A percentile compares a stretch with the other conserved stretches of the same genome.
phyloP scores from a whole-genome alignment of 345 rosid species.

The Abelmoschus esculentus region DNA sequence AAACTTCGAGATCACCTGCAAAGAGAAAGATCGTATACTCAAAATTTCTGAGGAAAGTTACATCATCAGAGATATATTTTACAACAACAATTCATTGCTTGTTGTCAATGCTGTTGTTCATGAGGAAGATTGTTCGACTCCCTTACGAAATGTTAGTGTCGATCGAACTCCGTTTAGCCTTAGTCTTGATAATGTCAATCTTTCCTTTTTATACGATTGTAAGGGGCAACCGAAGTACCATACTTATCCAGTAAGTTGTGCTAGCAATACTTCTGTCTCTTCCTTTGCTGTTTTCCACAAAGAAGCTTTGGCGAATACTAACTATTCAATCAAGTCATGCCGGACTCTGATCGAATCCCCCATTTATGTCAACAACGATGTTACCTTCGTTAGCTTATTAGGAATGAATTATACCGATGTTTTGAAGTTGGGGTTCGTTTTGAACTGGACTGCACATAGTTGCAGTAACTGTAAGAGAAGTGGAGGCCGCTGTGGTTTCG shows the following conservation, averaged over 20 bases:
- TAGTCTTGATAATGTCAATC: slow-evolving; percentile 6
- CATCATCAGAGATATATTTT: slow-evolving; percentile 35
- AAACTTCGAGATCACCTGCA: slow-evolving; percentile 37
- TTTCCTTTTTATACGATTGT: slow-evolving; percentile 47
- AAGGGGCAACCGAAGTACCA: background rate
- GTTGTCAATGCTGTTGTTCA: slow-evolving; percentile 28
- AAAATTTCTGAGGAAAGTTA: slow-evolving; percentile 35
- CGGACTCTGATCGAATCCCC: slow-evolving; percentile 21
- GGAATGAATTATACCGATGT: slow-evolving; percentile 24
- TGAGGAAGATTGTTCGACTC: slow-evolving; percentile 34
- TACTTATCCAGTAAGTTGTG: slow-evolving; percentile 26
- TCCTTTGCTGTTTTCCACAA: slow-evolving; percentile 30
- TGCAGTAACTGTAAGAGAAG: slow-evolving; percentile 26
- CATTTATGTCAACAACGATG: slow-evolving; percentile 8
- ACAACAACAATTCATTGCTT: slow-evolving; percentile 21
- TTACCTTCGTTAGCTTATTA: background rate
- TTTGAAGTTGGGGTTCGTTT: slow-evolving; percentile 37
- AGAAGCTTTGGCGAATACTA: background rate
- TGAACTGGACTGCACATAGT: slow-evolving; percentile 39
- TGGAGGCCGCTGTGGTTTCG: slow-evolving; percentile 25
- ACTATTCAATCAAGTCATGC: slow-evolving; percentile 23
- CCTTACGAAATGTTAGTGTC: slow-evolving; percentile 37
- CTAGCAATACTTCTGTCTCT: slow-evolving; percentile 14
- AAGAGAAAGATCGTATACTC: slow-evolving; percentile 28
- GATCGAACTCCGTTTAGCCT: slow-evolving; percentile 38